These are phyloP conservation scores for Allodekkera sacchari DNA, from an alignment of 805 yeast genomes.

Conservation along the genomic window DNA sequence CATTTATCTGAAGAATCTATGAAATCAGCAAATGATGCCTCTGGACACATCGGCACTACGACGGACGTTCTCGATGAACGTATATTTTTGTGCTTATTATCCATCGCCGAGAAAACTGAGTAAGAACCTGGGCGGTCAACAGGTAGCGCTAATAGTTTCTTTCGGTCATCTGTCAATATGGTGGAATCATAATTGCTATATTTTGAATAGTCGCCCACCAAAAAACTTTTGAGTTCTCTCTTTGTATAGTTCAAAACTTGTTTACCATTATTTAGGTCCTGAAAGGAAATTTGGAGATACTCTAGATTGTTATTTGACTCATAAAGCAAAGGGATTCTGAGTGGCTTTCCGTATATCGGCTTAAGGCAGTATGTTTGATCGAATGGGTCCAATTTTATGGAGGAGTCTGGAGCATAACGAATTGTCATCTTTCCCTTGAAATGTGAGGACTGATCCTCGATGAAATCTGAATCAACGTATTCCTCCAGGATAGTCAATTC, in stretches of 20 bases:
- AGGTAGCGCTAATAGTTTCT: constrained; percentile 59
- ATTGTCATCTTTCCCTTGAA: constrained; percentile 82
- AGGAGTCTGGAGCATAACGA: constrained; percentile 84
- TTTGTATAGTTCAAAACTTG: constrained; percentile 45
- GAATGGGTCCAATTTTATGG: constrained; percentile 76
- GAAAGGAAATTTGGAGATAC: constrained; percentile 53
- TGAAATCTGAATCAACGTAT: constrained; percentile 24
- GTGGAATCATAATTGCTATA: constrained; percentile 11
- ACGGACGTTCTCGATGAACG: constrained; percentile 55
- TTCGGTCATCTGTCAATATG: constrained; percentile 25
- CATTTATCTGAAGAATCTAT: constrained; percentile 40
- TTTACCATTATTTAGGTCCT: constrained; percentile 44
- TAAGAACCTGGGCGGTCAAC: constrained; percentile 70
- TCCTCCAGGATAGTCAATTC: constrained; percentile 26
- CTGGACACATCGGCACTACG: constrained; percentile 71
- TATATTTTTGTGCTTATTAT: constrained; percentile 44
- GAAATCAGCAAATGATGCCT: constrained; percentile 37
- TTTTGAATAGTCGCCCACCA: constrained; percentile 17
- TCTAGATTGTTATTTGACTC: constrained; percentile 74
- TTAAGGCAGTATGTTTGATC: constrained; percentile 57
- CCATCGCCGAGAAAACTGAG: constrained; percentile 57
- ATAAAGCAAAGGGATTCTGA: constrained; percentile 63
- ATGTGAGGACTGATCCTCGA: constrained; percentile 46
- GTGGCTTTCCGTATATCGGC: constrained; percentile 18
- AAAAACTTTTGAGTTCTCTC: constrained; percentile 36